A percentile compares a stretch with the other conserved stretches of the same genome.
Evolutionary conservation across 371 early-diverging fungal species (phyloP).

Genomic region (Circinella umbellata): DNA sequence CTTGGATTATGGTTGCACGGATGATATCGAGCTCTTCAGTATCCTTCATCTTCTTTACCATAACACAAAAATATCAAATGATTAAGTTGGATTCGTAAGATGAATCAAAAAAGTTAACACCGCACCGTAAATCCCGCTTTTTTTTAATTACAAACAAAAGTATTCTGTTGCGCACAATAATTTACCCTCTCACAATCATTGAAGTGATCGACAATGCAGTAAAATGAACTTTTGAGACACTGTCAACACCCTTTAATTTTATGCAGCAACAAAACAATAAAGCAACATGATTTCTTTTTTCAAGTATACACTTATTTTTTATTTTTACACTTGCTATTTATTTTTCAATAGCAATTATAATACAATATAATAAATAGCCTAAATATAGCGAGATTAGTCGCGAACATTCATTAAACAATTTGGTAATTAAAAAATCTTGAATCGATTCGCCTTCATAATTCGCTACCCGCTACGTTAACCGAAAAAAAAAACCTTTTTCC

Average conservation of each 20-base stretch:
- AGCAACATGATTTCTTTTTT: not conserved
- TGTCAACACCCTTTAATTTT: too few relatives aligned
- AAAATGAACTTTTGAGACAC: too few relatives aligned
- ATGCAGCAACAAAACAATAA: too few relatives aligned
- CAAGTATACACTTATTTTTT: not conserved
- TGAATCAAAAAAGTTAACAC: not conserved
- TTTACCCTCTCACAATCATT: not conserved
- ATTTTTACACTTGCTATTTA: not conserved
- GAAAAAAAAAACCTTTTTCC: too few relatives aligned
- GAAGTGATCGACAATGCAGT: constrained; percentile 8
- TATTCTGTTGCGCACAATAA: too few relatives aligned
- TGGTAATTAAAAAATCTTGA: too few relatives aligned
- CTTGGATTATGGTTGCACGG: constrained; percentile 10
- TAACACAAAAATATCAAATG: not conserved
- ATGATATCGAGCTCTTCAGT: not conserved
- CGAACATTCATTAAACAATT: not conserved
- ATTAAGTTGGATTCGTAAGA: not conserved
- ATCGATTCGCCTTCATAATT: too few relatives aligned
- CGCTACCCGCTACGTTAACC: too few relatives aligned
- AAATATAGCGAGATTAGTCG: constrained; percentile 2
- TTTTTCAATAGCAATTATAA: not conserved
- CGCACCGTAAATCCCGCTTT: not conserved
- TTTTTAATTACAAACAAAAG: not conserved
- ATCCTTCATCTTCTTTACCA: not conserved
- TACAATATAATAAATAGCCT: not conserved